These are phyloP conservation scores for Coemansia aciculifera DNA, from an alignment of 192 early-diverging fungal genomes.

Conservation along the genomic window DNA sequence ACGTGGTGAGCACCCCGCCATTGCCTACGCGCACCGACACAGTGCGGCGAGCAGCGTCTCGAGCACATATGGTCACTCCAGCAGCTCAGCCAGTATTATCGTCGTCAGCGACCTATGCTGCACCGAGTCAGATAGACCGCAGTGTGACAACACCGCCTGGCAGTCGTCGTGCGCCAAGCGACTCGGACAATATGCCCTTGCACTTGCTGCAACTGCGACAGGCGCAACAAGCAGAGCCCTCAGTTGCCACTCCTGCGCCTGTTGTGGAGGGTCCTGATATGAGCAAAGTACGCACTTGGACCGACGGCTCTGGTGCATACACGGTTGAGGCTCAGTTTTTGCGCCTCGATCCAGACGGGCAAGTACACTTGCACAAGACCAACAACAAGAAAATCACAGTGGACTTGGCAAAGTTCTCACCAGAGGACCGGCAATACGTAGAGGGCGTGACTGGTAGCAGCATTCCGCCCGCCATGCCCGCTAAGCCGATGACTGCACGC, in stretches of 20 bases:
- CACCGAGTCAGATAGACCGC: not conserved
- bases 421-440: conserved; percentile 46
- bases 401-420: conserved; percentile 81
- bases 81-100: not conserved
- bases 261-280: conserved; percentile 23
- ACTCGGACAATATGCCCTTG: conserved; percentile 49
- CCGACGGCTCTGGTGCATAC: conserved; percentile 87
- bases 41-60: conserved; percentile 28
- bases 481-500: conserved; percentile 39
- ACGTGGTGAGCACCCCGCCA: conserved; percentile 1
- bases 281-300: conserved; percentile 84
- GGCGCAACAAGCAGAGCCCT: conserved; percentile 7
- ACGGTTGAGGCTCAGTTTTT: conserved; percentile 90
- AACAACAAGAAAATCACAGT: conserved; percentile 96
- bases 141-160: not conserved
- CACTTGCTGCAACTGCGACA: conserved; percentile 33
- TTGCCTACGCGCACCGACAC: conserved; percentile 37
- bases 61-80: conserved; percentile 2
- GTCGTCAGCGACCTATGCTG: not conserved
- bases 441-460: conserved; percentile 20
- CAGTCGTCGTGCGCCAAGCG: conserved; percentile 23
- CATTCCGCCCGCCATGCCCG: conserved; percentile 14
- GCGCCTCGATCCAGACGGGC: conserved; percentile 69
- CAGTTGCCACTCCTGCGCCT: not conserved
- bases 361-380: conserved; percentile 89